Conservation (phyloP, 2,329 filamentous ascomycete species). For the Lasiodiplodia sp. region DNA sequence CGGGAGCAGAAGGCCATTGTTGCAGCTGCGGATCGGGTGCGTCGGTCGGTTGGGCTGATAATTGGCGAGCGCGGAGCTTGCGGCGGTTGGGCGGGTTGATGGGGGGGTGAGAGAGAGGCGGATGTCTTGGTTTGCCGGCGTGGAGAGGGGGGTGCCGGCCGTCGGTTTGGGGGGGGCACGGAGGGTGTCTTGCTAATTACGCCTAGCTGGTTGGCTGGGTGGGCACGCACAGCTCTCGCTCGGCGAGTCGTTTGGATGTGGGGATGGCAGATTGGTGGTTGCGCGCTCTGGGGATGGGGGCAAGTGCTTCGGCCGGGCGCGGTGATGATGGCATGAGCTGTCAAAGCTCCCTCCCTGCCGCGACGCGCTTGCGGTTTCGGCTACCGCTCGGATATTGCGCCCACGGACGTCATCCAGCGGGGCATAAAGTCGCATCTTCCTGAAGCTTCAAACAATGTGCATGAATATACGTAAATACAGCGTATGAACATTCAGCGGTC, state of each 20-base stretch:
- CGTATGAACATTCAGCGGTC: background rate
- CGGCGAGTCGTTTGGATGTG: conserved; percentile 21
- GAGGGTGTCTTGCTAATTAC: conserved; percentile 13
- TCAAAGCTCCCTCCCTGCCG: conserved; percentile 19
- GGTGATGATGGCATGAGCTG: conserved; percentile 25
- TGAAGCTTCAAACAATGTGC: background rate
- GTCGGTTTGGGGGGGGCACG: background rate
- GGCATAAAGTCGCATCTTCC: background rate
- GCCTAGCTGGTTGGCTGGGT: conserved; percentile 20
- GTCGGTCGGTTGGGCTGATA: background rate
- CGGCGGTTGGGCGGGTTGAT: background rate
- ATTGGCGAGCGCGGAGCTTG: conserved; percentile 11
- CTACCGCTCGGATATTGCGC: conserved; percentile 19
- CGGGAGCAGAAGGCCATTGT: conserved; percentile 54
- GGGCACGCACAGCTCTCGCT: conserved; percentile 13
- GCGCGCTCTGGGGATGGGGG: conserved; percentile 22
- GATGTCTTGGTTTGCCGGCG: conserved; percentile 3
- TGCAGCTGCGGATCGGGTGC: conserved; percentile 11
- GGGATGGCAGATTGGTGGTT: conserved; percentile 27
- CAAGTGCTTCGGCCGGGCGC: background rate
- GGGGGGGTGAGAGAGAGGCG: background rate
- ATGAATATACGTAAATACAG: background rate
- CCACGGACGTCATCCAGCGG: conserved; percentile 12
- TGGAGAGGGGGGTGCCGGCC: background rate
- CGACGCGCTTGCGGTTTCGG: conserved; percentile 10